Percentiles rank a stretch among this genome's conserved stretches.
These are phyloP conservation scores for Penicillium aurantiogriseum DNA, from an alignment of 2,329 filamentous ascomycete species.

Conservation along the genomic window DNA sequence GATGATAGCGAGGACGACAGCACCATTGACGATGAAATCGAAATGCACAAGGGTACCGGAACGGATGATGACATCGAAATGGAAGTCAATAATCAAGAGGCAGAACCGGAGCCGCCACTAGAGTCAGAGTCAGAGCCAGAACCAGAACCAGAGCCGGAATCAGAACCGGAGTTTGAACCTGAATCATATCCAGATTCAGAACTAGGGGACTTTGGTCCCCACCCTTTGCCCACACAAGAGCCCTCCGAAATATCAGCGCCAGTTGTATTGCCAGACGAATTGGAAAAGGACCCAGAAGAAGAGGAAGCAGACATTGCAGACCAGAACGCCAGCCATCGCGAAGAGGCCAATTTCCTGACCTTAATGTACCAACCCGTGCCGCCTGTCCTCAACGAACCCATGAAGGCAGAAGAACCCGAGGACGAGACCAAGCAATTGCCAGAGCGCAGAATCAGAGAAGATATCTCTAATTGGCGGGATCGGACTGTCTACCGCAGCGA, in stretches of 20 bases:
- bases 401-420: constrained; percentile 24
- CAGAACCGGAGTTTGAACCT: neutral
- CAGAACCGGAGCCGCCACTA: neutral
- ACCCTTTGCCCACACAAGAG: neutral
- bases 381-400: constrained; percentile 14
- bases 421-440: constrained; percentile 20
- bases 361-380: constrained; percentile 37
- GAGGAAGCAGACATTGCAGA: constrained; percentile 51
- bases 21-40: constrained; percentile 10
- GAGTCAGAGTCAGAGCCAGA: neutral
- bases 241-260: constrained; percentile 1
- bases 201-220: neutral
- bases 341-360: constrained; percentile 49
- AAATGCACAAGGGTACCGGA: neutral
- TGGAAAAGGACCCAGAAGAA: constrained; percentile 39
- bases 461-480: constrained; percentile 50
- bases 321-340: constrained; percentile 40
- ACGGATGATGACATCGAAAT: constrained; percentile 6
- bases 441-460: constrained; percentile 36
- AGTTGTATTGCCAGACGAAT: constrained; percentile 8
- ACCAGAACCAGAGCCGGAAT: neutral
- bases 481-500: constrained; percentile 47
- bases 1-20: constrained; percentile 31
- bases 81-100: neutral
- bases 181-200: neutral